Base-by-base conservation (phyloP, 108 stramenopile species). In the Cylindrotheca closterium region DNA sequence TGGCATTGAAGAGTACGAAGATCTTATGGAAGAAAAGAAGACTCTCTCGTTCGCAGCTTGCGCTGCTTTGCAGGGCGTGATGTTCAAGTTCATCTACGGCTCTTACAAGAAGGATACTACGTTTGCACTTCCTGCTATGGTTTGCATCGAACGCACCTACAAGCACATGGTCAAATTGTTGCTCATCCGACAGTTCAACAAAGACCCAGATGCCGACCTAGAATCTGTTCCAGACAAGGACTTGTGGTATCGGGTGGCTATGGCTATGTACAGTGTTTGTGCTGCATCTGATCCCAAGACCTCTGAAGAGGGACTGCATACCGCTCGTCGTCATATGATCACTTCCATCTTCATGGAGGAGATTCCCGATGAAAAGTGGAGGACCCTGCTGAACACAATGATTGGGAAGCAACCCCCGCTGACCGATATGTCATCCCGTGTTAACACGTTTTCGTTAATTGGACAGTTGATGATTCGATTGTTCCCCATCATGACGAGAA, bases 131-230 rank as follows among this genome's bases (percentile, higher is more conserved):
- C 86, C 87, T 10, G 79, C 91, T 18, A 82, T 88, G 79, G 53
- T 81, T n/a, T 92, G 85, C 60, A 62, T 92, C 19, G 87, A 85
- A 53, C 86, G 84, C 23, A 70, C 83, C 0, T 88, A 85, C 55
- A 71, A 71, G 2, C 81, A 80, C 58, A 77, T 83, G 52, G 63
- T 75, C 27, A 49, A 68, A 46, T 56, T 77, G 4, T 49, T 65
- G 48, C 56, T 77, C 28, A 71, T 75, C 45, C 30, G 57, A 17
- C 53, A 65, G 51, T 71, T 49, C 19, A 68, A 46, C 5, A 50
- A 51, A 55, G 63, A 75, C 33, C 60, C 64, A 7, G 72, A 58
- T 19, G 68, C 56, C 7, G 68, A 65, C 19, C 71, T 72, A 25
- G 54, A 63, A 0, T 63, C 49, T 46, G 72, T 81, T 23, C 79